Evolutionary conservation across 2,329 filamentous ascomycete genomes (phyloP).

Genomic region (Shiraia sp.): DNA sequence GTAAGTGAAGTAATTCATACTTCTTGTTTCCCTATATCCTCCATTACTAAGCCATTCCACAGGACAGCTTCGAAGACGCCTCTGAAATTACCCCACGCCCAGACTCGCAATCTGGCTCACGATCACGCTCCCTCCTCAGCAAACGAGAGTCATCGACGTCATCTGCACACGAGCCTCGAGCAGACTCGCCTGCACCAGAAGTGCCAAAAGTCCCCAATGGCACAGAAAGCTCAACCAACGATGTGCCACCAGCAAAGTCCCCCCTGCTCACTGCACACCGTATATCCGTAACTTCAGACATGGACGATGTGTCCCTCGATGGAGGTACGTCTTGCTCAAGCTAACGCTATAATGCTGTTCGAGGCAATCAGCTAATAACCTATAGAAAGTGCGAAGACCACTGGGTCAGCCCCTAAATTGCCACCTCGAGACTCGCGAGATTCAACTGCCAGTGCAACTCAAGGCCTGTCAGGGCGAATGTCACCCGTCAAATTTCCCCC

Average conservation of each 20-base stretch:
- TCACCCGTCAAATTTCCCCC: constrained; percentile 62
- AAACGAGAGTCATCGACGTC: constrained; percentile 39
- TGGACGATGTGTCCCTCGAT: constrained; percentile 68
- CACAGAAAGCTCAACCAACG: constrained; percentile 14
- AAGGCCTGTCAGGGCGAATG: constrained; percentile 73
- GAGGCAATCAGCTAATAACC: constrained; percentile 17
- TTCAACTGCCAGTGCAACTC: constrained; percentile 47
- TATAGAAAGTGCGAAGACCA: constrained; percentile 32
- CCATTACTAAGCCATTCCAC: constrained; percentile 16
- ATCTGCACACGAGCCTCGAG: constrained; percentile 26
- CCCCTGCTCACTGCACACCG: constrained; percentile 58
- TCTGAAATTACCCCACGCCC: constrained; percentile 58
- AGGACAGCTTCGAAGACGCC: constrained; percentile 85
- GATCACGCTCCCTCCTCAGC: constrained; percentile 59
- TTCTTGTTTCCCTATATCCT: no score
- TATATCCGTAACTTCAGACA: constrained; percentile 58
- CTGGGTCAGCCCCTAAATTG: constrained; percentile 54
- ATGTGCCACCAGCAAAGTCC: constrained; percentile 50
- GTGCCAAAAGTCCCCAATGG: constrained; percentile 16
- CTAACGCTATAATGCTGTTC: background rate
- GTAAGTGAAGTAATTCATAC: no score
- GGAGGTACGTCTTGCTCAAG: constrained; percentile 52
- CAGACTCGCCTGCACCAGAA: constrained; percentile 26
- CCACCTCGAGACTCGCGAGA: constrained; percentile 55
- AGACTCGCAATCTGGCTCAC: constrained; percentile 46